A percentile compares a stretch with the other conserved stretches of the same genome.
These are phyloP conservation scores for Stipa capillata DNA, from an alignment of 176 grass and related monocot species.

Conservation along the genomic window DNA sequence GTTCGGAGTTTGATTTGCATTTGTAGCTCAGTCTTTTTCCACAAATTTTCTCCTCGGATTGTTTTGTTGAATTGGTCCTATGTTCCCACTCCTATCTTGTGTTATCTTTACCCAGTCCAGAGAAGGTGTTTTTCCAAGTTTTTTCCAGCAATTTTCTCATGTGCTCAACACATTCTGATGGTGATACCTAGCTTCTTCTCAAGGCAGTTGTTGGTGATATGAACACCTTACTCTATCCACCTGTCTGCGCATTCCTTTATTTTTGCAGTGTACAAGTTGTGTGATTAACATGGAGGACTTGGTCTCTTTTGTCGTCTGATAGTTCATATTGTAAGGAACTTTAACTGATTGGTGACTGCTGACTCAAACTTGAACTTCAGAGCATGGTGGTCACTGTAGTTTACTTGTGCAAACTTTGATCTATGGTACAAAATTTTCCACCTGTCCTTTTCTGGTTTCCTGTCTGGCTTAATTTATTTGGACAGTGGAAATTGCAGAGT, in stretches of 20 bases:
- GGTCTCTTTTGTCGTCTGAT: not conserved
- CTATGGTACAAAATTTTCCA: too few relatives aligned
- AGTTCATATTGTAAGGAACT: too few relatives aligned
- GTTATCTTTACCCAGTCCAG: too few relatives aligned
- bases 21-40: constrained; percentile 26
- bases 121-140: constrained; percentile 39
- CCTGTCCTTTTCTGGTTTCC: not conserved
- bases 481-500: not conserved
- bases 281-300: not conserved
- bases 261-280: not conserved
- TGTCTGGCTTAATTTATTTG: not conserved
- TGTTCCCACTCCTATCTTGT: not conserved
- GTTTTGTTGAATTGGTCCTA: not conserved
- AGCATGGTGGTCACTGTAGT: too few relatives aligned
- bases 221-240: constrained; percentile 5
- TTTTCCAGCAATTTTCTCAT: constrained; percentile 31
- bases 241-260: not conserved
- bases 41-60: not conserved
- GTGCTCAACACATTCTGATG: not conserved
- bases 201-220: too few relatives aligned
- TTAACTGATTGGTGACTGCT: not conserved
- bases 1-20: constrained; percentile 13
- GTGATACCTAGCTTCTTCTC: too few relatives aligned
- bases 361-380: too few relatives aligned
- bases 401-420: too few relatives aligned